Conservation (phyloP, 306 rosid species). For the Cotoneaster glaucophyllus region DNA sequence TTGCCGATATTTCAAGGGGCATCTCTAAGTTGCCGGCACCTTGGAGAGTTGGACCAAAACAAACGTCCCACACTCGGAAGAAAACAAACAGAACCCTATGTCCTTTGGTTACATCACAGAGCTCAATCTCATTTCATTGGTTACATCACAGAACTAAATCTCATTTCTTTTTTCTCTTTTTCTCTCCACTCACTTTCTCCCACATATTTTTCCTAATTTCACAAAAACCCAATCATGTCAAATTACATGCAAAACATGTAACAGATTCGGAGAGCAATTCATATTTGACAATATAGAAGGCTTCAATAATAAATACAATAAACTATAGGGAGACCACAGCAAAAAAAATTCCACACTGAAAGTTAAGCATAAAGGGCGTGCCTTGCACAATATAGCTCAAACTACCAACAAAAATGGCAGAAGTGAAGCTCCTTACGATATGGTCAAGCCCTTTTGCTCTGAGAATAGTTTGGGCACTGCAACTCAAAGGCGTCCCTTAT, state of each 20-base stretch:
- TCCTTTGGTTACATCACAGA: neutral
- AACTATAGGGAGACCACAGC: neutral
- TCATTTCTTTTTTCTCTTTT: neutral
- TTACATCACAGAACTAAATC: neutral
- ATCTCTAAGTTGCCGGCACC: no score
- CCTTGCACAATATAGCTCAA: neutral
- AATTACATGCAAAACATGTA: neutral
- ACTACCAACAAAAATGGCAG: constrained; percentile 1
- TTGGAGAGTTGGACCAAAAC: neutral
- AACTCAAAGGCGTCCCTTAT: constrained; percentile 25
- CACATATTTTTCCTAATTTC: neutral
- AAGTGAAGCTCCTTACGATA: constrained; percentile 19
- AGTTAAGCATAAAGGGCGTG: neutral
- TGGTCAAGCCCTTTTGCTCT: constrained; percentile 26
- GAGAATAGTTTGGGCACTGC: constrained; percentile 35
- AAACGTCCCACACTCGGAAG: neutral
- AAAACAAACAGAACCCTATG: neutral
- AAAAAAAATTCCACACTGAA: neutral
- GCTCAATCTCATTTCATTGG: neutral
- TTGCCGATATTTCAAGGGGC: no score
- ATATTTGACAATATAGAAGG: neutral
- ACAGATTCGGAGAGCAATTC: neutral
- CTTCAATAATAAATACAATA: neutral
- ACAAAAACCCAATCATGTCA: neutral
- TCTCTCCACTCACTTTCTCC: neutral